Evolutionary conservation across 2,329 filamentous ascomycete species (phyloP).

Genomic region (Didymella pinodella): DNA sequence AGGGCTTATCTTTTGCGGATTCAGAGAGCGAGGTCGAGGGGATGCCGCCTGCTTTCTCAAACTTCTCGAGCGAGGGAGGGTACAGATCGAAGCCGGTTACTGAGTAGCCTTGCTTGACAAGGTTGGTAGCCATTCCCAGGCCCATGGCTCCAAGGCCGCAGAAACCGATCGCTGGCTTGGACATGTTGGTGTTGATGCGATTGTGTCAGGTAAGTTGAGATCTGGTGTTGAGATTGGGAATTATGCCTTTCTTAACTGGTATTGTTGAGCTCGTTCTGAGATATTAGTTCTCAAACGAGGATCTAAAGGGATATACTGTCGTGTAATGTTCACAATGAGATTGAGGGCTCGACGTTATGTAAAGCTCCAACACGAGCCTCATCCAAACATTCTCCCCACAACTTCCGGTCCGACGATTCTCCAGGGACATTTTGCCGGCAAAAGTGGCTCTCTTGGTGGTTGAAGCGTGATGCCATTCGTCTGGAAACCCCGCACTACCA

Average conservation of each 20-base stretch:
- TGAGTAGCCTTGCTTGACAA: slow-evolving; percentile 70
- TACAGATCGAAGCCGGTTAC: slow-evolving; percentile 78
- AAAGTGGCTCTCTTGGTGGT: slow-evolving; percentile 20
- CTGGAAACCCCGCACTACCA: slow-evolving; percentile 32
- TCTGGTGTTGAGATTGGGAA: background rate
- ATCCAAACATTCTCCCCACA: slow-evolving; percentile 12
- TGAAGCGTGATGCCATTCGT: slow-evolving; percentile 24
- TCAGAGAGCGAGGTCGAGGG: slow-evolving; percentile 67
- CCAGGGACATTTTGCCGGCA: slow-evolving; percentile 23
- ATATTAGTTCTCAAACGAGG: background rate
- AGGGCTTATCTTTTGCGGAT: slow-evolving; percentile 66
- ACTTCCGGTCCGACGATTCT: slow-evolving; percentile 17
- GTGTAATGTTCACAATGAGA: background rate
- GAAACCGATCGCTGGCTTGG: slow-evolving; percentile 66
- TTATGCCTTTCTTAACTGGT: background rate
- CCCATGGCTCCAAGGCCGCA: slow-evolving; percentile 83
- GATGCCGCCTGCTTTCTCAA: slow-evolving; percentile 68
- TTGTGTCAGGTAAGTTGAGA: background rate
- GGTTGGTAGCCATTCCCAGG: slow-evolving; percentile 80
- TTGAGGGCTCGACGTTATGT: slow-evolving; percentile 8
- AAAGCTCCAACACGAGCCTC: slow-evolving; percentile 12
- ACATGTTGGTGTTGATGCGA: slow-evolving; percentile 28
- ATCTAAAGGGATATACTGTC: background rate
- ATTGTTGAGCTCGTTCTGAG: background rate
- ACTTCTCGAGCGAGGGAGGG: slow-evolving; percentile 70